These are phyloP conservation scores for Balakata baccata DNA, from an alignment of 345 rosid species.

Conservation along the genomic window DNA sequence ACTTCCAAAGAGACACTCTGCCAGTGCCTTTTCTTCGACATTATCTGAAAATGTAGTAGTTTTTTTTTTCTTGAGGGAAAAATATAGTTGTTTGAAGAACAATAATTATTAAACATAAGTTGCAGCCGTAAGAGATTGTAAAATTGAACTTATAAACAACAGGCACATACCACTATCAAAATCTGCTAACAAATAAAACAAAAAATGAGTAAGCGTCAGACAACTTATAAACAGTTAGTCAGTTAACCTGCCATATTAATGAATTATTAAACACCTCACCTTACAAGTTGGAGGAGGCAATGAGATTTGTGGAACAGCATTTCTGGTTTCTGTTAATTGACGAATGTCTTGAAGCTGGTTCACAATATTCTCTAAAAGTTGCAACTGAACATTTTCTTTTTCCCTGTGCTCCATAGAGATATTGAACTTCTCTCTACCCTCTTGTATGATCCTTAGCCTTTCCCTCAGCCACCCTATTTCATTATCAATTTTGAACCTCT, in stretches of 20 bases:
- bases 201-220: background rate
- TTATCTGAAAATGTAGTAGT: slow-evolving; percentile 46
- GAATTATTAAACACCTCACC: slow-evolving; percentile 30
- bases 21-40: slow-evolving; percentile 41
- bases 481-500: slow-evolving; percentile 57
- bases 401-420: slow-evolving; percentile 39
- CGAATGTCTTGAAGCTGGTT: slow-evolving; percentile 51
- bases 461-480: slow-evolving; percentile 68
- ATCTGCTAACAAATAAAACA: background rate
- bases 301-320: slow-evolving; percentile 42
- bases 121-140: background rate
- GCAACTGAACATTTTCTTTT: slow-evolving; percentile 38
- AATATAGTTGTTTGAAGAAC: slow-evolving; percentile 16
- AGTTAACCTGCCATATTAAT: background rate
- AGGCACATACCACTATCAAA: background rate
- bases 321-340: slow-evolving; percentile 37
- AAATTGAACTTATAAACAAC: background rate
- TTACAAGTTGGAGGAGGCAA: slow-evolving; percentile 54
- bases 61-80: too few relatives aligned
- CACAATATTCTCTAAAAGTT: slow-evolving; percentile 45
- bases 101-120: background rate
- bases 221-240: background rate
- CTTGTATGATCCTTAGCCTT: slow-evolving; percentile 57
- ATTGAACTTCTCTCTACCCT: slow-evolving; percentile 49
- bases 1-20: slow-evolving; percentile 44